These are phyloP conservation scores for Aspergillus floridensis DNA, from an alignment of 2,329 filamentous ascomycete species.

Conservation along the genomic window DNA sequence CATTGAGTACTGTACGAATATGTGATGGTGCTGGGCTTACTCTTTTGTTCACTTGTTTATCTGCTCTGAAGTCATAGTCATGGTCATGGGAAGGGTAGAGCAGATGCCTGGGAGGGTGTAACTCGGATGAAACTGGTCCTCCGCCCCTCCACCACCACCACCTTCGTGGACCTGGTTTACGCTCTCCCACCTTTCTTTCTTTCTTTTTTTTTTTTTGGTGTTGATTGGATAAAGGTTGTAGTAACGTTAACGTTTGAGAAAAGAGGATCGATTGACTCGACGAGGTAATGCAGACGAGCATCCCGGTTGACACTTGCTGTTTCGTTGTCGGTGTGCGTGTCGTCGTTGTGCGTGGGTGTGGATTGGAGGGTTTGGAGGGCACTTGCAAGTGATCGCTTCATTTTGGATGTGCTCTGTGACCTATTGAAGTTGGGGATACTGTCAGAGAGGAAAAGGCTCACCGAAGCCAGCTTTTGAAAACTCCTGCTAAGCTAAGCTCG, in stretches of 20 bases:
- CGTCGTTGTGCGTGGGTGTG: no score
- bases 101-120: not conserved
- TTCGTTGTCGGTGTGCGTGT: not conserved
- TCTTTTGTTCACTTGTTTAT: no score
- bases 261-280: not conserved
- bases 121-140: not conserved
- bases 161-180: not conserved
- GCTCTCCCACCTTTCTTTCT: not conserved
- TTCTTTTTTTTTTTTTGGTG: no score
- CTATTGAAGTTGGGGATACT: no score
- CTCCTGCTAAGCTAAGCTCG: not conserved
- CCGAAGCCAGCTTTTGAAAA: not conserved
- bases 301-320: not conserved
- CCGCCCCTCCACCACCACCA: not conserved
- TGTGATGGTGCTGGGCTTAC: no score
- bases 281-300: not conserved
- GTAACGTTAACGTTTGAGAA: no score
- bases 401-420: no score
- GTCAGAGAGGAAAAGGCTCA: not conserved
- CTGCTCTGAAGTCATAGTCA: no score
- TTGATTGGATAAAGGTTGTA: no score
- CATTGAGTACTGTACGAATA: no score
- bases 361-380: no score
- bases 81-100: not conserved
- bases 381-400: no score